Evolutionary conservation across 805 yeast species (phyloP).

Genomic region (Hanseniaspora vineae): DNA sequence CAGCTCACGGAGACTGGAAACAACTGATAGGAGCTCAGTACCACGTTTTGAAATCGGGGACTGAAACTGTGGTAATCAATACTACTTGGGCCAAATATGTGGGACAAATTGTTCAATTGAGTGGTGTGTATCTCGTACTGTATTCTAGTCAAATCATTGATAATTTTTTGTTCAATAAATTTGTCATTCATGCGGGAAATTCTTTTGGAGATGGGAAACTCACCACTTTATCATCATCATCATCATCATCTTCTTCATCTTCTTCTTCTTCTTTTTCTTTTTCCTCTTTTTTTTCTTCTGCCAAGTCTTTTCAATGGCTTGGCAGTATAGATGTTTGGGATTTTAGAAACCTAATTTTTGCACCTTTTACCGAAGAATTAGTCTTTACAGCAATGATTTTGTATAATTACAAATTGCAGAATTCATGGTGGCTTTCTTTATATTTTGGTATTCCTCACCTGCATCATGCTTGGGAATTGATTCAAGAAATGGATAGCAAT

Average conservation of each 20-base stretch:
- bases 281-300: background rate
- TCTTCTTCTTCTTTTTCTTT: no score
- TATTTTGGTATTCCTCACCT: constrained; percentile 24
- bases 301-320: background rate
- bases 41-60: background rate
- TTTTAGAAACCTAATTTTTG: constrained; percentile 21
- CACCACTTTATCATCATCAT: no score
- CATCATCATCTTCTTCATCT: no score
- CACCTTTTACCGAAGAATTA: constrained; percentile 23
- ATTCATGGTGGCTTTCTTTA: constrained; percentile 15
- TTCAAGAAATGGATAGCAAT: constrained; percentile 8
- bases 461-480: constrained; percentile 22
- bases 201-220: no score
- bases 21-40: background rate
- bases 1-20: background rate
- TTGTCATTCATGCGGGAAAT: no score
- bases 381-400: constrained; percentile 22
- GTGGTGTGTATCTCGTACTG: background rate
- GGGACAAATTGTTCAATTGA: background rate
- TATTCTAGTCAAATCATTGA: constrained; percentile 3
- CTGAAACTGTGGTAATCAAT: background rate
- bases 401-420: constrained; percentile 4
- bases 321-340: constrained; percentile 16
- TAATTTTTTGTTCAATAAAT: background rate
- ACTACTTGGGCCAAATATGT: background rate